Base-by-base conservation (phyloP, 1,284 basidiomycete species). In the Stereum hirsutum region DNA sequence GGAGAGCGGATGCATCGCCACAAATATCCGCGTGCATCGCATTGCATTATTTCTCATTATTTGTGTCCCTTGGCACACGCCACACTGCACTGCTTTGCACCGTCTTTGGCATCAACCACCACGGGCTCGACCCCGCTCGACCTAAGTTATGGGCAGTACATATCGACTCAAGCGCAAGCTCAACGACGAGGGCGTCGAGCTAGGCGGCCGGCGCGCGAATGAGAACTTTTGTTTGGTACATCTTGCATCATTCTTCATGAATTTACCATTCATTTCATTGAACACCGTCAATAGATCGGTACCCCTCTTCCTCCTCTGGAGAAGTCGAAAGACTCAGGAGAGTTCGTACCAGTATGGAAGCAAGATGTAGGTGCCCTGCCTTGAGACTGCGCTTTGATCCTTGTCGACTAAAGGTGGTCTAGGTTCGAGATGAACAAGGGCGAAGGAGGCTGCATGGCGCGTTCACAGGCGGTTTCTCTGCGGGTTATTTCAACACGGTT, bases 401-500 rank as follows among this genome's bases (percentile, higher is more conserved):
- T 38, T 30, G 40, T 41, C 23, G 24, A 12, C 19, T 30, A 31
- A n/a, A n/a, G n/a, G n/a, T n/a, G n/a, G n/a, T n/a, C n/a, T 48
- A 92, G 84, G 92, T 93, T 2, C 74, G 85, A 50, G 95, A 99
- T 68, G 95, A 97, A 63, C 83, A 97, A 60, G 96, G 96, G 5
- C 72, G 95, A 39, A 69, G 91, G 49, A 71, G 95, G 43, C 72
- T 99, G 34, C 95, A 99, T 59, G 95, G 96, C 12, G 96, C 95
- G 3, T 99, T 99, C 65, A 98, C 94, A 0, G 96, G 95, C 23
- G 96, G 95, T 6, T 99, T 91, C 70, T 93, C 89, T 30, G 96
- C 95, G 8, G 95, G 95, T 0, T 98, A 98, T 66, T 98, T 87
- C 69, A 99, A 99, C 61, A 81, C 84, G 0, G 95, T 96, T 17